Evolutionary conservation across 2,329 filamentous ascomycete genomes (phyloP).

Genomic region (Rutstroemia sp.): DNA sequence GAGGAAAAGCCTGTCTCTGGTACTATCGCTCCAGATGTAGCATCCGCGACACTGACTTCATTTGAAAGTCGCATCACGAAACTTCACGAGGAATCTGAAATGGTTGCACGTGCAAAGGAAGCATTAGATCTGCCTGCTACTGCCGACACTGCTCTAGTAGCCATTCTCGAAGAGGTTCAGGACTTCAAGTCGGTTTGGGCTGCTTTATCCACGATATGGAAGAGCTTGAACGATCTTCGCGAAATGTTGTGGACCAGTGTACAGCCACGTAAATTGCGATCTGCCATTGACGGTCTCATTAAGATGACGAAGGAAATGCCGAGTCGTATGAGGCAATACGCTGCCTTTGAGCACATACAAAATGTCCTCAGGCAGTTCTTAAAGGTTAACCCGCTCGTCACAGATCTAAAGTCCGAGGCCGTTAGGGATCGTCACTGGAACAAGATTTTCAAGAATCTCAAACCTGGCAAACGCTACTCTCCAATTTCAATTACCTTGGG

Average conservation of each 20-base stretch:
- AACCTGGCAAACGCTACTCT: slow-evolving; percentile 88
- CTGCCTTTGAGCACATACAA: slow-evolving; percentile 98
- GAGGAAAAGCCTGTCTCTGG: slow-evolving; percentile 96
- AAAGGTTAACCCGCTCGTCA: slow-evolving; percentile 82
- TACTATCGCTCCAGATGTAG: slow-evolving; percentile 82
- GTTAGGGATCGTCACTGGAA: slow-evolving; percentile 95
- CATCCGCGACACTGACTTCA: slow-evolving; percentile 69
- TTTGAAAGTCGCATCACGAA: slow-evolving; percentile 83
- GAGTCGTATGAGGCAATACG: slow-evolving; percentile 96
- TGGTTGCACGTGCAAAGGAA: slow-evolving; percentile 95
- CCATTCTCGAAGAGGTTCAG: slow-evolving; percentile 89
- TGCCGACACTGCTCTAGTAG: slow-evolving; percentile 71
- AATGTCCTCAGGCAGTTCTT: slow-evolving; percentile 79
- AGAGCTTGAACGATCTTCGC: slow-evolving; percentile 85
- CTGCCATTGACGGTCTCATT: slow-evolving; percentile 82
- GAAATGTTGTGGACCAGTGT: slow-evolving; percentile 94
- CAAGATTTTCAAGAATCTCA: slow-evolving; percentile 94
- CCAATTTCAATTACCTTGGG: slow-evolving; percentile 93
- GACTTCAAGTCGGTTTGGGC: slow-evolving; percentile 99
- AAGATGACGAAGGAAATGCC: slow-evolving; percentile 99
- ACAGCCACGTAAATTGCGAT: slow-evolving; percentile 85
- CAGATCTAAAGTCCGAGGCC: slow-evolving; percentile 91
- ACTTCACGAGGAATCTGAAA: slow-evolving; percentile 80
- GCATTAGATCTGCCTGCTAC: slow-evolving; percentile 82
- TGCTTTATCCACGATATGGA: slow-evolving; percentile 91